Conservation (phyloP, 2,329 filamentous ascomycete genomes). For the Endoconidiophora polonica region DNA sequence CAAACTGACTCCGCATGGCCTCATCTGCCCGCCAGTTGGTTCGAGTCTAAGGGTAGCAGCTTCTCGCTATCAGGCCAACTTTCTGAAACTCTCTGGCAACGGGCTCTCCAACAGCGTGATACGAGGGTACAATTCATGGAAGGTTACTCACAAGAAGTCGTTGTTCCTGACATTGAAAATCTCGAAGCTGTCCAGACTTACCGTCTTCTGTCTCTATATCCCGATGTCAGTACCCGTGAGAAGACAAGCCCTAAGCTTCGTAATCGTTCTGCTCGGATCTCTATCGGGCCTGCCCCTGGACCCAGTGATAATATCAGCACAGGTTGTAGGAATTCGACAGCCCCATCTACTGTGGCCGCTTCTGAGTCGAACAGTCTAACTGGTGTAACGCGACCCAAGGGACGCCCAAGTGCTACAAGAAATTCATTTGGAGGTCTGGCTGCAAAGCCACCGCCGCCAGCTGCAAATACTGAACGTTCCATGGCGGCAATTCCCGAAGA, state of each 20-base stretch:
- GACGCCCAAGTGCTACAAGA: slow-evolving; percentile 9
- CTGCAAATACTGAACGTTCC: slow-evolving; percentile 10
- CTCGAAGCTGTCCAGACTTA: slow-evolving; percentile 12
- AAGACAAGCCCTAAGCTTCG: background rate
- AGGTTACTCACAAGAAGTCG: background rate
- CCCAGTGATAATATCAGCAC: too few species aligned
- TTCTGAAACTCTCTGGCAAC: slow-evolving; percentile 11
- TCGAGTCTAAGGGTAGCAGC: background rate
- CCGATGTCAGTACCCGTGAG: slow-evolving; percentile 3
- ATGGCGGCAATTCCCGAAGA: slow-evolving; percentile 10
- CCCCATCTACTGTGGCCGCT: too few species aligned
- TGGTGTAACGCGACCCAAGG: slow-evolving; percentile 8
- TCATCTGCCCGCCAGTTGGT: background rate
- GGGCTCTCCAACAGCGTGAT: slow-evolving; percentile 3
- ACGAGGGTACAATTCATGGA: too few species aligned
- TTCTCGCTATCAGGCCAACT: slow-evolving; percentile 6
- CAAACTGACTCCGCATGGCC: background rate
- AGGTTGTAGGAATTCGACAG: too few species aligned
- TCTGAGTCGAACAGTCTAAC: background rate
- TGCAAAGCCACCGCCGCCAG: slow-evolving; percentile 1
- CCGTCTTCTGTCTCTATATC: slow-evolving; percentile 6
- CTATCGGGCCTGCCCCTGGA: too few species aligned
- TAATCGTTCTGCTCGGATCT: background rate
- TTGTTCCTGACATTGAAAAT: slow-evolving; percentile 8
- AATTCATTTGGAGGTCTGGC: slow-evolving; percentile 4